Conservation (phyloP, 1,139 yeast genomes). For the Trichomonascaceae sp. region DNA sequence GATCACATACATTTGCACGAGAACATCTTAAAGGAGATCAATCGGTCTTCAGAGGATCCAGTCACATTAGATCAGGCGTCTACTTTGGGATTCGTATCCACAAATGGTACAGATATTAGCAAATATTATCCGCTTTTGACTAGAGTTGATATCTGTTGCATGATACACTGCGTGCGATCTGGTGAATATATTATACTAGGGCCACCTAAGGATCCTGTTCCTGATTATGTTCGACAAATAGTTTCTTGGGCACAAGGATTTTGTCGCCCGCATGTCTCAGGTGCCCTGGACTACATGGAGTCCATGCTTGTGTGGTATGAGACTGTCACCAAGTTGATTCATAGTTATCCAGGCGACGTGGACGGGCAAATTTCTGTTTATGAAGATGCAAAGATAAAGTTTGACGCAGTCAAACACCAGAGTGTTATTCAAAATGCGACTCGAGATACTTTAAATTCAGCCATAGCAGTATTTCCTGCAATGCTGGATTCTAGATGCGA, state of each 20-base stretch:
- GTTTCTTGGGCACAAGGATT: not conserved
- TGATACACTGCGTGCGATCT: not conserved
- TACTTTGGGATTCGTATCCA: not conserved
- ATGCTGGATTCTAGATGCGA: not conserved
- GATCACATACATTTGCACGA: not conserved
- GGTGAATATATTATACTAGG: not conserved
- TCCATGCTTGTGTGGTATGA: not conserved
- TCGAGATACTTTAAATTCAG: not conserved
- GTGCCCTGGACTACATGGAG: not conserved
- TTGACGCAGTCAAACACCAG: not conserved
- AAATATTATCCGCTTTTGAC: not conserved
- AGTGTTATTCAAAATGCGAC: not conserved
- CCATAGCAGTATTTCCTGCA: not conserved
- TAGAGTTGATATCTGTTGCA: not conserved
- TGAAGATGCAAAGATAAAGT: not conserved
- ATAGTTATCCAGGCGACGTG: not conserved
- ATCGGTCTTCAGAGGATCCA: not conserved
- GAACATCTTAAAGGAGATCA: not conserved
- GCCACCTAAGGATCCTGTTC: not conserved
- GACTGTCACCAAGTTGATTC: not conserved
- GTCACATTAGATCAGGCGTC: not conserved
- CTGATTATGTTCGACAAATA: not conserved
- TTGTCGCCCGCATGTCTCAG: not conserved
- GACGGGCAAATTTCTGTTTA: not conserved
- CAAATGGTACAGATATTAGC: constrained; percentile 5